Evolutionary conservation across 257 asterid genomes (phyloP).

Genomic region (Gentiana dahurica): DNA sequence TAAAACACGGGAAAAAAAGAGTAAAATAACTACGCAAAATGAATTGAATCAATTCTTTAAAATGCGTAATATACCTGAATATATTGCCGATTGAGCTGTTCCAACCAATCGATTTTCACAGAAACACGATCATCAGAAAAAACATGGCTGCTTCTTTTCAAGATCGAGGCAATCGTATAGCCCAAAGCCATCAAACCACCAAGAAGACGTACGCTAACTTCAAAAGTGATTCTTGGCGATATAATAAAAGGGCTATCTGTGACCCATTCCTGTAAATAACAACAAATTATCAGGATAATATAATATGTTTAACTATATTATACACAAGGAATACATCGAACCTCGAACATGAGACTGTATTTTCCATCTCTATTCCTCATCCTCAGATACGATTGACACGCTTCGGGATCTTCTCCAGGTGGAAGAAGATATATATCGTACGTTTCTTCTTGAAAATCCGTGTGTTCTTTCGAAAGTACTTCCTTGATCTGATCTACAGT

Average conservation of each 20-base stretch:
- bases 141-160: constrained; percentile 87
- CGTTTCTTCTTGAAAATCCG: constrained; percentile 78
- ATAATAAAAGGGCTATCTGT: constrained; percentile 88
- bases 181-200: constrained; percentile 99
- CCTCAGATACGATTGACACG: constrained; percentile 97
- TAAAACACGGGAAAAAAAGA: constrained; percentile 12
- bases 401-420: constrained; percentile 99
- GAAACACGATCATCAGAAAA: constrained; percentile 63
- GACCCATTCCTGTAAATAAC: constrained; percentile 88
- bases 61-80: constrained; percentile 54
- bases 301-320: not conserved
- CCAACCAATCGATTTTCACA: constrained; percentile 96
- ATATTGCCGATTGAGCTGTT: constrained; percentile 84
- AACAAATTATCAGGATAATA: constrained; percentile 10
- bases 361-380: constrained; percentile 97
- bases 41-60: not conserved
- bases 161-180: constrained; percentile 91
- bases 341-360: constrained; percentile 99
- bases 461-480: constrained; percentile 46
- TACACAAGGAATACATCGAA: constrained; percentile 16
- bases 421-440: constrained; percentile 97
- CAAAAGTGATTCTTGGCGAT: constrained; percentile 96
- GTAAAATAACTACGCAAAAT: constrained; percentile 12
- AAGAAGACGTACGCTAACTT: constrained; percentile 98
- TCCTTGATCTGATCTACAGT: constrained; percentile 69